Evolutionary conservation across 2,329 filamentous ascomycete genomes (phyloP).

Genomic region (Lomentospora prolificans): DNA sequence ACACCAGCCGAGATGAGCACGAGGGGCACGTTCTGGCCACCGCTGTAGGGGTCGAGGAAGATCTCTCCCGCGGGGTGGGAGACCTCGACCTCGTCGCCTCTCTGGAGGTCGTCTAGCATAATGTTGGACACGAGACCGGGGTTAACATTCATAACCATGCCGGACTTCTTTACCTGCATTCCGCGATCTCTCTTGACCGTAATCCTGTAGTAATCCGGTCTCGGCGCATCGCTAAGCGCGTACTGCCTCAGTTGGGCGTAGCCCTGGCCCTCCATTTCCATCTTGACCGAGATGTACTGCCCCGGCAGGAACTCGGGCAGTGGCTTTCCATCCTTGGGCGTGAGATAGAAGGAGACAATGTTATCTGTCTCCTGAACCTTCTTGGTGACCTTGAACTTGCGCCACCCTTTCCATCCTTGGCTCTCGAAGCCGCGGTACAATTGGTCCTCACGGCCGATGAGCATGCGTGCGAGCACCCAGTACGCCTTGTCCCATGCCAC

Average conservation of each 20-base stretch:
- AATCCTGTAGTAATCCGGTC: conserved; percentile 55
- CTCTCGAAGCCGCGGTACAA: conserved; percentile 51
- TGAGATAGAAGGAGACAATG: conserved; percentile 62
- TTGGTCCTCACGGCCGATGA: conserved; percentile 55
- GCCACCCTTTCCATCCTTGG: conserved; percentile 51
- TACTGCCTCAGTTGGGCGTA: conserved; percentile 62
- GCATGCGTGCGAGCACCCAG: conserved; percentile 61
- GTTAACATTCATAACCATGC: conserved; percentile 36
- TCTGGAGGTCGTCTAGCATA: conserved; percentile 50
- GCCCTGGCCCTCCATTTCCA: conserved; percentile 45
- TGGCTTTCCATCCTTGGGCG: conserved; percentile 49
- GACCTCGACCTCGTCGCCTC: conserved; percentile 53
- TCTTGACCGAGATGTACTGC: conserved; percentile 59
- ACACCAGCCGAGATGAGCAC: conserved; percentile 54
- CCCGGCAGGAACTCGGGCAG: conserved; percentile 58
- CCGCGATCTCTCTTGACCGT: conserved; percentile 60
- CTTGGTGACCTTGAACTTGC: conserved; percentile 53
- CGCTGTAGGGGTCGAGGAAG: conserved; percentile 36
- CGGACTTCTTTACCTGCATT: conserved; percentile 29
- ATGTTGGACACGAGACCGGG: conserved; percentile 61
- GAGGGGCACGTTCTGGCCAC: conserved; percentile 32
- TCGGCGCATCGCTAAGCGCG: conserved; percentile 57
- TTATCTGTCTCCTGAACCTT: conserved; percentile 59
- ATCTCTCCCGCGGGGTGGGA: conserved; percentile 59
- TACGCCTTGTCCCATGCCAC: conserved; percentile 65